Evolutionary conservation across 257 asterid genomes (phyloP), one percentile per base, ranked within the genome.

Genomic region (Anisodus acutangulus): DNA sequence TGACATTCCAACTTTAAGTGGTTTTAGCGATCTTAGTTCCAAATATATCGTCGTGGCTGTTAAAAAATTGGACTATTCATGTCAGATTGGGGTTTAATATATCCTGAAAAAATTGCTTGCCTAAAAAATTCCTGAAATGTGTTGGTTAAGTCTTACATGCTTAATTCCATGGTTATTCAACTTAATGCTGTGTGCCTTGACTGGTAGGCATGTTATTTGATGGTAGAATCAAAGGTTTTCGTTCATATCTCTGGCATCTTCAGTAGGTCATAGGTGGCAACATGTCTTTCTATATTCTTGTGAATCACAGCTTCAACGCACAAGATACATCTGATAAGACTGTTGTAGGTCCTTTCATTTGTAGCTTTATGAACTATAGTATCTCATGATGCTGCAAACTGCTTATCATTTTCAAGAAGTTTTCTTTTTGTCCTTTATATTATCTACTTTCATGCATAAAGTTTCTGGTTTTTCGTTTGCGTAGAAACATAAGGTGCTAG

Each of bases 241-340:
- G 13, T 74, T 74, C 39, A 5, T 47, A 19, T 51, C 62, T 76
- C 8, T 76, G 45, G 12, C 63, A 51, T 51, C 81, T 70, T 70
- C 12, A 2, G 47, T 45, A 76, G 35, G 35, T 31, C 35, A 31
- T 31, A 31, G 26, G 63, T 76, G 45, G 26, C 63, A 51, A 51
- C 81, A 76, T 43, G 79, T 51, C 45, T 76, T 76, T 26, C 47
- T 51, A 26, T 51, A 17, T 76, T 76, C 47, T 76, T 76, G 81
- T 74, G 62, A 49, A 49, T 22, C 5, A 49, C 62, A 22, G 62
- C 11, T 74, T 74, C 81, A 74, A 45, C n/a, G 58, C 80, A 9
- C 80, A n/a, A 3, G 59, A 47, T 72, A 49, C 43, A 49, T 74
- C 49, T 49, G 62, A 74, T 49, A 49, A 22, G 62, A 49, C 60